Evolutionary conservation across 2,329 filamentous ascomycete species (phyloP).

Genomic region (Coniochaeta sp.): DNA sequence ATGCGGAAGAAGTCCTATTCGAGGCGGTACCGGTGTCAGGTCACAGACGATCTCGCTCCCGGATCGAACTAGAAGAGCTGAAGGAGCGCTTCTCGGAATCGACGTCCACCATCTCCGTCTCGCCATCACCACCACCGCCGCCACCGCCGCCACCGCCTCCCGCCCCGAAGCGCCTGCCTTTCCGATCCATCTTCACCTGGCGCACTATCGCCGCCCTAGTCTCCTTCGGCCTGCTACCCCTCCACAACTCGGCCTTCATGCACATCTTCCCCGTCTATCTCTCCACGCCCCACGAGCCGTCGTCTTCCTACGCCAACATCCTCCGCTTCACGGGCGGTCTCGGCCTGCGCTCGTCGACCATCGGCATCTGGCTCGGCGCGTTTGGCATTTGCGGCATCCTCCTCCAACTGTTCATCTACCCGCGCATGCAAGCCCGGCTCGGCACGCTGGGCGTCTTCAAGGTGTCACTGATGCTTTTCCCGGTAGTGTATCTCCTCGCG

Average conservation of each 20-base stretch:
- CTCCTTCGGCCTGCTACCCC: conserved; percentile 42
- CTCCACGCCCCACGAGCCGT: conserved; percentile 39
- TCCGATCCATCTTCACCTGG: conserved; percentile 20
- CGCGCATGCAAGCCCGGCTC: conserved; percentile 47
- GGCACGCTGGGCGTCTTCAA: conserved; percentile 54
- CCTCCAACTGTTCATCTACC: conserved; percentile 56
- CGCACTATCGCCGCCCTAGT: conserved; percentile 25
- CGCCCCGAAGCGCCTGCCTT: conserved; percentile 6
- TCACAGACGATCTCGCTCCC: background rate
- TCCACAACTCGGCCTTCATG: conserved; percentile 57
- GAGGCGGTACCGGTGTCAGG: background rate
- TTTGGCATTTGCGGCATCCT: conserved; percentile 55
- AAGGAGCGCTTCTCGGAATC: conserved; percentile 5
- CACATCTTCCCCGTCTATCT: conserved; percentile 55
- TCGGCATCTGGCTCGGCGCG: conserved; percentile 41
- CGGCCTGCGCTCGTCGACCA: conserved; percentile 26
- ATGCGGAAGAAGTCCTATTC: background rate
- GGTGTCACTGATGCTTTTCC: conserved; percentile 50
- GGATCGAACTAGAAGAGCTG: conserved; percentile 3
- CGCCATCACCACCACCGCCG: background rate
- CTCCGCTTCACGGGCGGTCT: conserved; percentile 53
- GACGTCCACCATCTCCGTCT: no score
- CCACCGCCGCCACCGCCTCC: conserved; percentile 1
- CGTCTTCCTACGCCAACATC: conserved; percentile 22
- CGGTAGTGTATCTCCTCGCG: conserved; percentile 49